Evolutionary conservation across 225 moss, liverwort and hornwort species (phyloP).

Genomic region (Bryum argenteum): DNA sequence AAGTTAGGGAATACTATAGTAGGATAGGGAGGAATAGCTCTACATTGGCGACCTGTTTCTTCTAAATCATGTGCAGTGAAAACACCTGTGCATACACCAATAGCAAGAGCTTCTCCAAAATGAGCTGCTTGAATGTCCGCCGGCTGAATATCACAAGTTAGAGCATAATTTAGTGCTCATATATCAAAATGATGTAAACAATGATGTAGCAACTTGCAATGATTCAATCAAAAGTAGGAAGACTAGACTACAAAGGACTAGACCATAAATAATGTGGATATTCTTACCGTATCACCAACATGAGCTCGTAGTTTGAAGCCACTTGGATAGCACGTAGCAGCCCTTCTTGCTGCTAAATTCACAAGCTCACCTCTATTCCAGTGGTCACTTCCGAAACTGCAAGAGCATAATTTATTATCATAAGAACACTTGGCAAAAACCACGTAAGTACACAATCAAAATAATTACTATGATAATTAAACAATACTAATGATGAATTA

Average conservation of each 20-base stretch:
- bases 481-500: no score
- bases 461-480: no score
- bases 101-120: constrained; percentile 32
- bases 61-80: constrained; percentile 23
- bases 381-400: constrained; percentile 37
- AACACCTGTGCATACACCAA: constrained; percentile 32
- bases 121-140: constrained; percentile 32
- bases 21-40: constrained; percentile 5
- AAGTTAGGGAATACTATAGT: constrained; percentile 25
- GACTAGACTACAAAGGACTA: no score
- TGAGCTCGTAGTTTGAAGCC: constrained; percentile 36
- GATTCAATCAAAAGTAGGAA: no score
- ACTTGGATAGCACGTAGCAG: constrained; percentile 19
- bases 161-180: no score
- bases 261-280: no score
- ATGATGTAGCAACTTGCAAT: no score
- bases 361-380: constrained; percentile 37
- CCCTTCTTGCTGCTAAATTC: constrained; percentile 25
- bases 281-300: constrained; percentile 28
- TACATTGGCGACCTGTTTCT: background rate
- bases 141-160: constrained; percentile 1
- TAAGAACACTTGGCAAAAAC: no score
- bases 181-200: no score
- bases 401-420: background rate
- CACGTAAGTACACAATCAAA: no score